phyloP scores from a whole-genome alignment of 805 yeast species.

The Candida bentonensis region DNA sequence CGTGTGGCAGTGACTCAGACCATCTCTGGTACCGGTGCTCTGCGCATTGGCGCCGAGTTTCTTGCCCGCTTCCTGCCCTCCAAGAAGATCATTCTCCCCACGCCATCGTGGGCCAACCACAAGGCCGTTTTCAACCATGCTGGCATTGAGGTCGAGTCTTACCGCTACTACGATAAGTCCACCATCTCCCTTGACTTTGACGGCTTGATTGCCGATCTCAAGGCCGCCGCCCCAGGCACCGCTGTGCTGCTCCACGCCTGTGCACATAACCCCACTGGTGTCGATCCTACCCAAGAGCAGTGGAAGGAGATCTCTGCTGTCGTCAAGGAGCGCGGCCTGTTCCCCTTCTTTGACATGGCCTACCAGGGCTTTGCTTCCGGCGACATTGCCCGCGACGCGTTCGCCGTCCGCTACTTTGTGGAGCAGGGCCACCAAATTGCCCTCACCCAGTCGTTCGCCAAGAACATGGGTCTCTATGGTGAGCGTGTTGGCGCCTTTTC shows the following conservation, averaged over 20 bases:
- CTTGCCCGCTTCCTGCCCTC: constrained; percentile 35
- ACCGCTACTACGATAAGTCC: constrained; percentile 76
- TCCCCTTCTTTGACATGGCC: constrained; percentile 84
- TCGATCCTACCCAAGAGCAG: constrained; percentile 75
- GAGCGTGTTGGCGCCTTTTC: constrained; percentile 95
- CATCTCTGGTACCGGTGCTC: constrained; percentile 80
- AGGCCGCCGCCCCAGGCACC: constrained; percentile 60
- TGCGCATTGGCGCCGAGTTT: constrained; percentile 74
- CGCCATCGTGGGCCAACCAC: constrained; percentile 98
- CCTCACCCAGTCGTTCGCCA: constrained; percentile 91
- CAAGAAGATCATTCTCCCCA: constrained; percentile 50
- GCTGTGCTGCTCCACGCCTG: constrained; percentile 81
- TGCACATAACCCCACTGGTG: constrained; percentile 97
- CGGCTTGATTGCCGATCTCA: constrained; percentile 51
- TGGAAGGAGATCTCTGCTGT: constrained; percentile 63
- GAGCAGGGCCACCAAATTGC: constrained; percentile 42
- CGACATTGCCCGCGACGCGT: constrained; percentile 67
- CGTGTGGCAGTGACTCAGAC: constrained; percentile 60
- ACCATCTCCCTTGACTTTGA: constrained; percentile 58
- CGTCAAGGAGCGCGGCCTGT: constrained; percentile 46
- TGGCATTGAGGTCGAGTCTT: constrained; percentile 52
- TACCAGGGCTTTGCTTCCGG: constrained; percentile 97
- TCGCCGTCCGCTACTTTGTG: constrained; percentile 51
- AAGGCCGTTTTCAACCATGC: constrained; percentile 59
- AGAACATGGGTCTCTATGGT: constrained; percentile 94